Evolutionary conservation across 2,329 filamentous ascomycete species (phyloP).

Genomic region (Calonectria multiphialidica): DNA sequence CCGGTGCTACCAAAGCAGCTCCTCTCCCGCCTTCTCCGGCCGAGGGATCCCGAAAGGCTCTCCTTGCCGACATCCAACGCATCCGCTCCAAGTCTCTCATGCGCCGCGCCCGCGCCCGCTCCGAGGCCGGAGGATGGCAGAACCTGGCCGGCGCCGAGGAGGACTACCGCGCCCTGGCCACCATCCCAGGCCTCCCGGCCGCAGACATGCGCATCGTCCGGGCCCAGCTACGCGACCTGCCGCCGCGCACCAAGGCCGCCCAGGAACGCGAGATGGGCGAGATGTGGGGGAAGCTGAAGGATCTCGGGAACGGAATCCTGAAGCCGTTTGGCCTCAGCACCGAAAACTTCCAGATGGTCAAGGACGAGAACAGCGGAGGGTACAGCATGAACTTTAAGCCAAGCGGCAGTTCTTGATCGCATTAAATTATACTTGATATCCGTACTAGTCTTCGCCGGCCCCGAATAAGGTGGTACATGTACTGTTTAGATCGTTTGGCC

Average conservation of each 20-base stretch:
- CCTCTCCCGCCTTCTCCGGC: conserved; percentile 44
- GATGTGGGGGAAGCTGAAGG: conserved; percentile 98
- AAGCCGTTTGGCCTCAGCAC: conserved; percentile 95
- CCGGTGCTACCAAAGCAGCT: conserved; percentile 65
- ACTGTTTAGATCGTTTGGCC: background rate
- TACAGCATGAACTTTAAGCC: conserved; percentile 90
- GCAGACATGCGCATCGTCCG: conserved; percentile 78
- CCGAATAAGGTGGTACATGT: background rate
- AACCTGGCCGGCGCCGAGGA: conserved; percentile 81
- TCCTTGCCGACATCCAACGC: conserved; percentile 74
- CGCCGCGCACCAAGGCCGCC: conserved; percentile 77
- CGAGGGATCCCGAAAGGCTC: conserved; percentile 34
- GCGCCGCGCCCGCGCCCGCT: conserved; percentile 79
- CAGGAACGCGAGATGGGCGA: conserved; percentile 91
- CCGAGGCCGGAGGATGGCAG: conserved; percentile 81
- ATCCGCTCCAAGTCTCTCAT: conserved; percentile 88
- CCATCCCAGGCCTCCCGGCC: conserved; percentile 66
- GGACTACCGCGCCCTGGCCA: conserved; percentile 79
- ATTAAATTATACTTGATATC: background rate
- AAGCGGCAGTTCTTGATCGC: conserved; percentile 33
- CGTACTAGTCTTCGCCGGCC: background rate
- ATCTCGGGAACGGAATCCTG: conserved; percentile 90
- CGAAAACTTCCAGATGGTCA: conserved; percentile 93
- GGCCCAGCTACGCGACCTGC: conserved; percentile 74
- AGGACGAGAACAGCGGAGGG: conserved; percentile 89